Evolutionary conservation across 148 eudicot species (phyloP), one percentile per base, ranked within the genome.

Genomic region (Chenopodium suecicum): DNA sequence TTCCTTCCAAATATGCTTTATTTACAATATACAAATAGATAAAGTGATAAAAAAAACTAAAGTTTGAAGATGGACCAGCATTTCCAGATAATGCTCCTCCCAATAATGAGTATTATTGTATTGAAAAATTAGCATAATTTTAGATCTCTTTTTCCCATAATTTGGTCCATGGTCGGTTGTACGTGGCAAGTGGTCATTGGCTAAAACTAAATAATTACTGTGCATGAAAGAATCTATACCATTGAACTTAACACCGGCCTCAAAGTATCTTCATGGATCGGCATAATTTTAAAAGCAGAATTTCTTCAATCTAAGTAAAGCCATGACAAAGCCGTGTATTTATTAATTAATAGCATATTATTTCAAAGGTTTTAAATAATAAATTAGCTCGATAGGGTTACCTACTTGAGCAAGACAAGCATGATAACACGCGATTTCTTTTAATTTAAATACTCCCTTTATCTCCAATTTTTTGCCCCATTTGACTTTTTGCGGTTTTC

Each of bases 151-250:
- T 23, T n/a, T 31, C 75, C 72, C 54, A 79, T 56, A 58, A 27
- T 58, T 20, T 9, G 66, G 82, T 60, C 52, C 22, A 75, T 74
- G 82, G 83, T 79, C 86, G 86, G 86, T 75, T 22, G 47, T 37
- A 83, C 76, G 83, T 80, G 86, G 82, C 79, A 69, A 7, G 46
- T 25, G 11, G 1, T 69, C 14, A 75, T 46, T 83, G 80, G 86
- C 7, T 48, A 79, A 2, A 22, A 7, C 2, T 1, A 47, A 0
- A 66, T 68, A 66, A 73, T 31, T 13, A n/a, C 4, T 67, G 41
- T 32, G 4, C 76, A 41, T 54, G 4, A 29, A 27, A 17, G 73
- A 34, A 78, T 83, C 81, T 72, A 52, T 44, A 50, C 85, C 70
- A 44, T 63, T 60, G 27, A 70, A 70, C 46, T 44, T 62, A n/a